Percentiles rank a stretch among this genome's conserved stretches.
These are phyloP conservation scores for Eimeria maxima DNA, from an alignment of 169 alveolate species.

Conservation along the genomic window DNA sequence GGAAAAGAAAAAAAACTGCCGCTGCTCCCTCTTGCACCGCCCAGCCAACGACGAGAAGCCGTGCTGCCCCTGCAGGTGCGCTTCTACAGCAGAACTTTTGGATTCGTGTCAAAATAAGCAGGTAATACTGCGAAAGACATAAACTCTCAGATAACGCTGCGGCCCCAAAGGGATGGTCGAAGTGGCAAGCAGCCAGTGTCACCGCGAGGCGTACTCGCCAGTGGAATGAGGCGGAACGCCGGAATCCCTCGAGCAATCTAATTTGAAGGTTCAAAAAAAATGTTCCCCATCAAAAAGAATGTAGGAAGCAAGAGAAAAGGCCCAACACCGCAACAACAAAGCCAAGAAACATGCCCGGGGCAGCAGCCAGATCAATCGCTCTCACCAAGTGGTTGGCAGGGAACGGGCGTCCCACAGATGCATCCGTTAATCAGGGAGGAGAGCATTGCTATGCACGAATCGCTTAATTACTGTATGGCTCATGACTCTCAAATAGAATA, in stretches of 20 bases:
- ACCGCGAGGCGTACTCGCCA: conserved; percentile 55
- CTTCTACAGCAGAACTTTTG: conserved; percentile 11
- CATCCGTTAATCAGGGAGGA: neutral
- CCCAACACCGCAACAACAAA: neutral
- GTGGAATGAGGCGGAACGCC: conserved; percentile 53
- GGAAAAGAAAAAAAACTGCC: neutral
- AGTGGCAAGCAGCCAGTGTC: conserved; percentile 33
- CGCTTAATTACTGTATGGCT: neutral
- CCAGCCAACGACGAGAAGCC: neutral
- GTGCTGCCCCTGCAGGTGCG: conserved; percentile 16
- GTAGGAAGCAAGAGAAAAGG: neutral
- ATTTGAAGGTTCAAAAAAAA: neutral
- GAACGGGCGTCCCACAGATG: conserved; percentile 42
- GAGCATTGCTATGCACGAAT: neutral
- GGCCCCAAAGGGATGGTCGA: conserved; percentile 21
- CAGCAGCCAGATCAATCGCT: conserved; percentile 61
- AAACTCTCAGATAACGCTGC: conserved; percentile 2
- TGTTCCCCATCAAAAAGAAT: neutral
- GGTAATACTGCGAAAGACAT: neutral
- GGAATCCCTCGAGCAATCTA: neutral
- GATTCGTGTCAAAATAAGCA: neutral
- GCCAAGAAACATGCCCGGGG: neutral
- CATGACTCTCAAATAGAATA: neutral
- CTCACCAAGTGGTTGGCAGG: conserved; percentile 14
- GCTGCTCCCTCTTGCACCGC: conserved; percentile 13